Evolutionary conservation across 202 grass and related monocot species (phyloP), one percentile per base, ranked within the genome.

Genomic region (Dendrocalamus latiflorus): DNA sequence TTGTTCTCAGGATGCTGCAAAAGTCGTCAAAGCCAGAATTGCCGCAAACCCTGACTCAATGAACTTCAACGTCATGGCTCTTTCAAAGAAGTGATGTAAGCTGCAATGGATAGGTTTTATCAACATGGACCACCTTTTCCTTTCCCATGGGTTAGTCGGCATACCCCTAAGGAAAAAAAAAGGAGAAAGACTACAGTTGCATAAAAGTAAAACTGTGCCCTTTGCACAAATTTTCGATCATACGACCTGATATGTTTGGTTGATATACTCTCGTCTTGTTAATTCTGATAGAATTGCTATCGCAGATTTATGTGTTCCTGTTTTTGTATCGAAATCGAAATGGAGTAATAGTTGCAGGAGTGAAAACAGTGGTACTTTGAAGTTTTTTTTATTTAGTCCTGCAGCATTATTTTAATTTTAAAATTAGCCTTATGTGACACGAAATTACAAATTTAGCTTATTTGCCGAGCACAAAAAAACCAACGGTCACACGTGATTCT

Each of bases 51-150:
- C 95, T 11, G 68, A 91, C 47, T 95, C 95, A 1, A 30, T 95
- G 75, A 98, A 98, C 81, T 98, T 98, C 77, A 95, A 95, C 26
- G 93, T 98, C 61, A 98, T 98, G 95, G 78, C 81, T 14, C 85
- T 99, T 61, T 90, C 96, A 17, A 95, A 93, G 85, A 64, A 74
- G 26, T 85, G 74, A 82, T 75, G 38, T 39, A 51, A 77, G 62
- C 24, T 55, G 79, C 21, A 41, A 9, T 28, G 44, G 63, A 38
- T 81, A 68, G 24, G 21, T 37, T 48, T 60, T 39, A 6, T 45
- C 14, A 68, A 38, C 39, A 69, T 16, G 14, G 3, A 10, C 36
- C 36, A n/a, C n/a, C n/a, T 53, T 81, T 43, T 49, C 30, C 12
- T 61, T 55, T 30, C 25, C 39, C 16, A 51, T 68, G 41, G 9